A percentile compares a stretch with the other conserved stretches of the same genome.
Evolutionary conservation across 257 asterid genomes (phyloP).

Genomic region (Solanum microdontum): DNA sequence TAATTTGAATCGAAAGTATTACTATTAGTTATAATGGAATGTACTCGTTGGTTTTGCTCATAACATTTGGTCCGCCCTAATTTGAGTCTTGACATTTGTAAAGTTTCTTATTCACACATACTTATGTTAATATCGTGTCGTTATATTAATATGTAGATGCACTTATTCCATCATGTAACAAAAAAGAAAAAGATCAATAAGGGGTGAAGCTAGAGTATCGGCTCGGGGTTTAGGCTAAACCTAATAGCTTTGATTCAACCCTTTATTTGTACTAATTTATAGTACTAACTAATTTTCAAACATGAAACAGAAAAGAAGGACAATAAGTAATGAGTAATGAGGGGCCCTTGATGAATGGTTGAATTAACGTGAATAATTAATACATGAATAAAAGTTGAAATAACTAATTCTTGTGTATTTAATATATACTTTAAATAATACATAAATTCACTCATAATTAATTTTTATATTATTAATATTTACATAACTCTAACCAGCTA

Average conservation of each 20-base stretch:
- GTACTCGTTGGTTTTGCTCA: background rate
- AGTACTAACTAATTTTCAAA: background rate
- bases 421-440: too few relatives aligned
- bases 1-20: background rate
- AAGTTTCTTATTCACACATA: background rate
- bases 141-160: background rate
- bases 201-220: background rate
- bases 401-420: too few relatives aligned
- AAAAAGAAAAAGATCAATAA: background rate
- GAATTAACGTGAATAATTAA: background rate
- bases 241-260: background rate
- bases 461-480: too few relatives aligned
- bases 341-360: background rate
- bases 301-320: background rate
- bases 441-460: too few relatives aligned
- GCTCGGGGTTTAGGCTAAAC: background rate
- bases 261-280: background rate
- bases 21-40: background rate
- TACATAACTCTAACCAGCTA: fast-evolving
- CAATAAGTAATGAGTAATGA: background rate
- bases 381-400: too few relatives aligned
- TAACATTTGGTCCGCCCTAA: background rate
- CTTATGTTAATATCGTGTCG: background rate
- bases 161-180: background rate
- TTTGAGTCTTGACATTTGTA: background rate